Conservation (phyloP, 2,329 filamentous ascomycete species). For the Trichophyton benhamiae region DNA sequence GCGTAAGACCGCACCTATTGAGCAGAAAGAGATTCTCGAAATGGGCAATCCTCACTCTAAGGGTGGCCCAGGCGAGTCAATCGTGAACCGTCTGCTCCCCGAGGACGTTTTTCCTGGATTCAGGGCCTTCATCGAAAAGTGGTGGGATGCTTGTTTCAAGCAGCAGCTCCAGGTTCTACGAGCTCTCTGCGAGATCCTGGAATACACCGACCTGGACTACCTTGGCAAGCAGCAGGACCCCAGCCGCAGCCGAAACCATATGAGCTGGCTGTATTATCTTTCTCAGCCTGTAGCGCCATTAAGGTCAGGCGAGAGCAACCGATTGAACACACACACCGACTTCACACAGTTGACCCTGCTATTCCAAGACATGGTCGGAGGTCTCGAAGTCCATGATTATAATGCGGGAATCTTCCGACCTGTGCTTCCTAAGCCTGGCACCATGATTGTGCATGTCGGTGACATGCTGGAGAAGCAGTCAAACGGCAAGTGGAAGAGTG, state of each 20-base stretch:
- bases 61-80: not conserved
- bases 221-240: not conserved
- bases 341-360: constrained; percentile 45
- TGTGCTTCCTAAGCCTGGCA: too few relatives aligned
- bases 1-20: not conserved
- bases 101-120: too few relatives aligned
- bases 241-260: not conserved
- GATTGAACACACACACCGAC: constrained; percentile 33
- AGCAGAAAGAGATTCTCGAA: not conserved
- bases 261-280: not conserved
- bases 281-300: not conserved
- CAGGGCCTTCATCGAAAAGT: not conserved
- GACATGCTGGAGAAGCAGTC: constrained; percentile 42
- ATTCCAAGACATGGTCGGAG: constrained; percentile 40
- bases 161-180: not conserved
- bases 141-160: not conserved
- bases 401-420: too few relatives aligned
- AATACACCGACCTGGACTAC: not conserved
- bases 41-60: not conserved
- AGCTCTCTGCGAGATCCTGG: not conserved
- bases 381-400: constrained; percentile 38
- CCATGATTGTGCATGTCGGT: constrained; percentile 39
- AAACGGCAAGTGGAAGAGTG: constrained; percentile 31
- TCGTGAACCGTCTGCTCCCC: too few relatives aligned
- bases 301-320: not conserved